phyloP scores from a whole-genome alignment of 495 filamentous ascomycete species.

The Annulohypoxylon stygium region DNA sequence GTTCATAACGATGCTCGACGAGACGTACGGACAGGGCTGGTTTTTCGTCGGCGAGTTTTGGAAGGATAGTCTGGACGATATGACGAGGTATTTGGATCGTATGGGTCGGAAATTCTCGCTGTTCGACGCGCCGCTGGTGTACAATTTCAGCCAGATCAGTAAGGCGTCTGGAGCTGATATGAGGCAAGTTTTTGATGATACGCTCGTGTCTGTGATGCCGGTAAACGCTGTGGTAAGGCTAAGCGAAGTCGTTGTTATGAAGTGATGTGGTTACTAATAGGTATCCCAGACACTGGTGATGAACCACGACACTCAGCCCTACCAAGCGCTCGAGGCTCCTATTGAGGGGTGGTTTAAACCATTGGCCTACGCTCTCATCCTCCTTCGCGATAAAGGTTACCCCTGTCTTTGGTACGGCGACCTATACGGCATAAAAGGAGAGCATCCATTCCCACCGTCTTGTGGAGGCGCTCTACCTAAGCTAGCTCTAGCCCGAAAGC shows the following conservation, averaged over 20 bases:
- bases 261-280: neutral
- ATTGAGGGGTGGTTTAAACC: slow-evolving; percentile 13
- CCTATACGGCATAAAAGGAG: slow-evolving; percentile 6
- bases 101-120: slow-evolving; percentile 7
- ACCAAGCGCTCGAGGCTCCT: slow-evolving; percentile 11
- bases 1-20: slow-evolving; percentile 10
- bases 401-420: slow-evolving; percentile 8
- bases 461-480: slow-evolving; percentile 6
- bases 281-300: neutral
- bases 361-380: neutral
- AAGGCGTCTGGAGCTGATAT: slow-evolving; percentile 1
- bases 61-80: slow-evolving; percentile 9
- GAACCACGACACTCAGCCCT: slow-evolving; percentile 7
- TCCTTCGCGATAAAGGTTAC: slow-evolving; percentile 1
- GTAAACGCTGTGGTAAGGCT: slow-evolving; percentile 2
- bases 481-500: slow-evolving; percentile 5
- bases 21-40: neutral
- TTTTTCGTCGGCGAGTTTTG: slow-evolving; percentile 10
- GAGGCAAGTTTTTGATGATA: neutral
- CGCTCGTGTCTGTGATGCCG: neutral
- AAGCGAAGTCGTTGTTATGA: no score
- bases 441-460: slow-evolving; percentile 1
- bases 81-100: slow-evolving; percentile 4
- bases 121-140: slow-evolving; percentile 14
- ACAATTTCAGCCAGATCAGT: slow-evolving; percentile 6